phyloP scores from a whole-genome alignment of 2,329 filamentous ascomycete genomes.

The Cordyceps farinosa region DNA sequence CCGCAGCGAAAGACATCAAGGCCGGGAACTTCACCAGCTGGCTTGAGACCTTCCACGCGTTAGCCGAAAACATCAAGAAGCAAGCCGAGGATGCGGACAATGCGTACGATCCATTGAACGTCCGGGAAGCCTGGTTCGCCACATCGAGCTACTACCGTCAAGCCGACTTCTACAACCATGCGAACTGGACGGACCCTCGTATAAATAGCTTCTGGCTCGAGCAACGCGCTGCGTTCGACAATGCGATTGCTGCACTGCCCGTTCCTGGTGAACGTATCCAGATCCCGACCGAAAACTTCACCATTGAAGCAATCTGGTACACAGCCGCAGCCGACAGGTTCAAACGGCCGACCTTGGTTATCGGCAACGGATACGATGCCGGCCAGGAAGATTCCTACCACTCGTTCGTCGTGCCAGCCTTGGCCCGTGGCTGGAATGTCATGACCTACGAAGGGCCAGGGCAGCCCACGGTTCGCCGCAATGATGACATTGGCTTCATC shows the following conservation, averaged over 20 bases:
- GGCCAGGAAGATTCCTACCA: conserved; percentile 42
- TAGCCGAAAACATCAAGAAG: too few relatives aligned
- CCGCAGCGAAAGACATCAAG: too few relatives aligned
- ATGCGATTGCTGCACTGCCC: too few relatives aligned
- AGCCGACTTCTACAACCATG: neutral
- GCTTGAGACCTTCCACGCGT: too few relatives aligned
- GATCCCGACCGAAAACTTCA: too few relatives aligned
- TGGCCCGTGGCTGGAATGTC: conserved; percentile 40
- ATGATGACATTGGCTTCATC: conserved; percentile 42
- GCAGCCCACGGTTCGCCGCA: conserved; percentile 38
- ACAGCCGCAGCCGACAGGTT: too few relatives aligned
- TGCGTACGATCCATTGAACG: too few relatives aligned
- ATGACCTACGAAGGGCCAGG: conserved; percentile 46
- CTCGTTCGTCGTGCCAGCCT: conserved; percentile 28
- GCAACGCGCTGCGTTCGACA: neutral
- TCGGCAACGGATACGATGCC: conserved; percentile 41
- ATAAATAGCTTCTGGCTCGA: neutral
- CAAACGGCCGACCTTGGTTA: conserved; percentile 27
- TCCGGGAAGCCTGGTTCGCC: too few relatives aligned
- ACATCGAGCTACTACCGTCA: neutral
- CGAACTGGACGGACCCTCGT: neutral
- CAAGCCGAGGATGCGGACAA: too few relatives aligned
- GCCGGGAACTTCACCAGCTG: too few relatives aligned
- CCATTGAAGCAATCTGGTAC: too few relatives aligned
- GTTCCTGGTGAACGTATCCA: too few relatives aligned